A percentile compares a stretch with the other conserved stretches of the same genome.
Conservation (phyloP, 1,284 basidiomycete genomes). For the Veloporphyrellus conicus region DNA sequence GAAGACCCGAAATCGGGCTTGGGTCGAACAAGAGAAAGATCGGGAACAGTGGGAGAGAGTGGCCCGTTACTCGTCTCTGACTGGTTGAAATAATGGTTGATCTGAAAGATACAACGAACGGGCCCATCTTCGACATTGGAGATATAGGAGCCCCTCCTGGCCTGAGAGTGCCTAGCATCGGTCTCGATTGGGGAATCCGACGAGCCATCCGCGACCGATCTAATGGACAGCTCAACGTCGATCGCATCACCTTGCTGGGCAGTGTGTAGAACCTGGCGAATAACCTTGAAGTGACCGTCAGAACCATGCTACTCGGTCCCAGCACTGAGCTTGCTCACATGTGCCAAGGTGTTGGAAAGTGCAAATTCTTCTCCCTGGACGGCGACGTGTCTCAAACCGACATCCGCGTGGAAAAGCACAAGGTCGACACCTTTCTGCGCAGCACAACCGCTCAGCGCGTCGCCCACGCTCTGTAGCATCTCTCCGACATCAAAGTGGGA, state of each 20-base stretch:
- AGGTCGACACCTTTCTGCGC: slow-evolving; percentile 80
- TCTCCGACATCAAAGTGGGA: slow-evolving; percentile 68
- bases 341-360: slow-evolving; percentile 72
- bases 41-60: slow-evolving; percentile 28
- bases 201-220: slow-evolving; percentile 21
- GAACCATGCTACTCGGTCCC: slow-evolving; percentile 8
- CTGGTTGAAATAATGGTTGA: slow-evolving; percentile 35
- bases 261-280: slow-evolving; percentile 77
- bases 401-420: slow-evolving; percentile 83
- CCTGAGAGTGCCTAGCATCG: slow-evolving; percentile 17
- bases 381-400: slow-evolving; percentile 76
- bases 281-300: slow-evolving; percentile 52
- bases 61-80: slow-evolving; percentile 14
- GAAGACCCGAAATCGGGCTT: slow-evolving; percentile 59
- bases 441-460: slow-evolving; percentile 80
- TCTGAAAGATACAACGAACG: slow-evolving; percentile 55
- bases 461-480: slow-evolving; percentile 72
- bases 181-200: slow-evolving; percentile 24
- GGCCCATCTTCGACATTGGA: slow-evolving; percentile 29
- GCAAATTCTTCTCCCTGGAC: slow-evolving; percentile 83
- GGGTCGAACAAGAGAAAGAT: slow-evolving; percentile 31
- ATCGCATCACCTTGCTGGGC: slow-evolving; percentile 75
- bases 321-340: slow-evolving; percentile 57
- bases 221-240: slow-evolving; percentile 78
- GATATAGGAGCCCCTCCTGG: slow-evolving; percentile 28